Percentiles rank a stretch among this genome's conserved stretches.
phyloP scores from a whole-genome alignment of 2,329 filamentous ascomycete genomes.

The Trichocomaceae sp. region DNA sequence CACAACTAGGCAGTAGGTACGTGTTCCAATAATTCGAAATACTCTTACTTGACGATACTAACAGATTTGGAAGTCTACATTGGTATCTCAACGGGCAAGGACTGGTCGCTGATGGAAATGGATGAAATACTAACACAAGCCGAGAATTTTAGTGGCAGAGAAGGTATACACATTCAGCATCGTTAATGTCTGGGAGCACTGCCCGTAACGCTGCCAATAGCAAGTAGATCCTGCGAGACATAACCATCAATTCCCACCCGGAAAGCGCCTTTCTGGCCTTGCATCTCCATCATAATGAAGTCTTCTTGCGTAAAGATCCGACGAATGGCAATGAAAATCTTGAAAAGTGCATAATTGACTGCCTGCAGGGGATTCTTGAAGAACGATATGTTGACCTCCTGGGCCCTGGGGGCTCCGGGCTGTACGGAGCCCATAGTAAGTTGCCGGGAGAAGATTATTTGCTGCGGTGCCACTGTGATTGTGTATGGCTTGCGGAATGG shows the following conservation, averaged over 20 bases:
- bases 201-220: constrained; percentile 23
- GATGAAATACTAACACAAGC: not conserved
- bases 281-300: constrained; percentile 33
- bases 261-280: constrained; percentile 30
- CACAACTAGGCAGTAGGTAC: too few species aligned
- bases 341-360: constrained; percentile 26
- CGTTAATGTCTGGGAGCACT: not conserved
- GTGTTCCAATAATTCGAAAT: too few species aligned
- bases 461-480: constrained; percentile 27
- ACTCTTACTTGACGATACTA: too few species aligned
- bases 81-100: not conserved
- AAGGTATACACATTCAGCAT: not conserved
- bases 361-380: constrained; percentile 28
- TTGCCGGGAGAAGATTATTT: constrained; percentile 30
- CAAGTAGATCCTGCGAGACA: constrained; percentile 29
- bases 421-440: constrained; percentile 23
- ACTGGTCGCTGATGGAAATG: not conserved
- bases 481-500: constrained; percentile 34
- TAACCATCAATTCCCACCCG: constrained; percentile 34
- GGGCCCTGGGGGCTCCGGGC: constrained; percentile 1
- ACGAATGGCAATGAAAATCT: constrained; percentile 29
- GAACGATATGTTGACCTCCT: constrained; percentile 22
- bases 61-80: too few species aligned
- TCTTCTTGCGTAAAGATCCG: constrained; percentile 37
- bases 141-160: not conserved